phyloP scores from a whole-genome alignment of 805 yeast species.

The Wickerhamiella parazyma region DNA sequence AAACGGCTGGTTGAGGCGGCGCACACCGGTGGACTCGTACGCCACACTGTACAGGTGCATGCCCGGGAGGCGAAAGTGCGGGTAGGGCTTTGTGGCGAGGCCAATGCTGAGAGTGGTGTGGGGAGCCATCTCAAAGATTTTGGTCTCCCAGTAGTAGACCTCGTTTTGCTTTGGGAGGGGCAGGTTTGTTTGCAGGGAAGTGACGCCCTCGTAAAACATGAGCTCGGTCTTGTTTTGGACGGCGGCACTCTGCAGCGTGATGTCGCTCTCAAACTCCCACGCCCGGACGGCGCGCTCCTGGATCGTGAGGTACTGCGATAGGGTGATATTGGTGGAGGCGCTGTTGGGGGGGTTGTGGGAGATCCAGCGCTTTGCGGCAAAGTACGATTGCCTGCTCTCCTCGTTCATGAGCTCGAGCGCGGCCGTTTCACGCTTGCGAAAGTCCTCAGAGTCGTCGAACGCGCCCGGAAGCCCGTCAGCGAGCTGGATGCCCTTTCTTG shows the following conservation, averaged over 20 bases:
- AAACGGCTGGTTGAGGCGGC: slow-evolving; percentile 73
- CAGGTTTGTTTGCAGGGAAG: slow-evolving; percentile 63
- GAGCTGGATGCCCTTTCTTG: slow-evolving; percentile 22
- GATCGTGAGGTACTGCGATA: slow-evolving; percentile 50
- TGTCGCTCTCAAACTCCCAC: slow-evolving; percentile 58
- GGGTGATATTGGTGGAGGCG: slow-evolving; percentile 30
- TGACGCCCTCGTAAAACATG: slow-evolving; percentile 37
- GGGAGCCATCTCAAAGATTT: slow-evolving; percentile 56
- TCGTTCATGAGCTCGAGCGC: slow-evolving; percentile 50
- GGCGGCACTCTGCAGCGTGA: slow-evolving; percentile 36
- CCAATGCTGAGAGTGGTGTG: slow-evolving; percentile 53
- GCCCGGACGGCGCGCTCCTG: slow-evolving; percentile 85
- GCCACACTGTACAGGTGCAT: slow-evolving; percentile 70
- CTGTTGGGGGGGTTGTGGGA: slow-evolving; percentile 32
- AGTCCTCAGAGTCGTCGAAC: slow-evolving; percentile 48
- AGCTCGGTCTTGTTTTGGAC: slow-evolving; percentile 54
- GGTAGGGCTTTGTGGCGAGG: slow-evolving; percentile 75
- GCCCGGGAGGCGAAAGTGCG: slow-evolving; percentile 87
- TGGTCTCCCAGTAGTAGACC: slow-evolving; percentile 79
- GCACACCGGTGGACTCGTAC: slow-evolving; percentile 75
- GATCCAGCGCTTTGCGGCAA: slow-evolving; percentile 42
- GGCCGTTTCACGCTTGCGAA: slow-evolving; percentile 47
- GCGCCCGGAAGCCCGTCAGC: slow-evolving; percentile 40
- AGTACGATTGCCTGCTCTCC: slow-evolving; percentile 41
- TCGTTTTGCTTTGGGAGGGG: slow-evolving; percentile 76